Conservation (phyloP, 192 early-diverging fungal species). For the Phycomyces blakesleeanus region DNA sequence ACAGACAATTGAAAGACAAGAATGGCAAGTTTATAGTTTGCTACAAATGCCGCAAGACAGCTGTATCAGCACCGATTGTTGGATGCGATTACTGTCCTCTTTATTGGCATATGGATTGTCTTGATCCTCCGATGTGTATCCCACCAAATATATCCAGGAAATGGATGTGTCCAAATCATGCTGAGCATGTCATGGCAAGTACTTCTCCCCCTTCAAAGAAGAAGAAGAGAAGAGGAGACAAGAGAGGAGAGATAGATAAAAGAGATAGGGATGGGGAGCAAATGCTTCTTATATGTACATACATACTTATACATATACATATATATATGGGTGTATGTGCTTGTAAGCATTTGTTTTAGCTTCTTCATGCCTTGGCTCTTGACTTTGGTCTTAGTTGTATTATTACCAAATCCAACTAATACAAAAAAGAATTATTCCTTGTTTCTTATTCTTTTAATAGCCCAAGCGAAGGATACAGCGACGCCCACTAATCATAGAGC, state of each 20-base stretch:
- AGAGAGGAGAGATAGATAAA: too few relatives aligned
- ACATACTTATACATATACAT: too few relatives aligned
- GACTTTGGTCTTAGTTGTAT: too few relatives aligned
- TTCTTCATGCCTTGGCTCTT: too few relatives aligned
- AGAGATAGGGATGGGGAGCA: too few relatives aligned
- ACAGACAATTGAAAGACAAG: constrained; percentile 32
- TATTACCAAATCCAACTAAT: too few relatives aligned
- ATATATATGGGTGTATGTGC: too few relatives aligned
- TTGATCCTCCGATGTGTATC: constrained; percentile 45
- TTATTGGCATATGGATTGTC: constrained; percentile 54
- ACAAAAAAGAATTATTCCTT: neutral
- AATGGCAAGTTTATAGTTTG: constrained; percentile 37
- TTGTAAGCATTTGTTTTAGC: too few relatives aligned
- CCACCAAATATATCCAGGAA: constrained; percentile 41
- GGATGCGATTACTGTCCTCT: constrained; percentile 50
- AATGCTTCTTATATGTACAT: too few relatives aligned
- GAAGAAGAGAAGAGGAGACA: too few relatives aligned
- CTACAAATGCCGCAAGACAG: constrained; percentile 40
- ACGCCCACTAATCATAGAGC: constrained; percentile 22
- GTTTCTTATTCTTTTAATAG: constrained; percentile 12
- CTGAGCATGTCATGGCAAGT: constrained; percentile 39
- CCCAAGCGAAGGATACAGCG: constrained; percentile 34
- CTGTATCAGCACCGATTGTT: constrained; percentile 36
- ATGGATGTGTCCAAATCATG: constrained; percentile 58
- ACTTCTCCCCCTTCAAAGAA: too few relatives aligned